These are phyloP conservation scores for Planoprotostelium fungivorum DNA, from an alignment of 78 protist genomes.

Conservation along the genomic window DNA sequence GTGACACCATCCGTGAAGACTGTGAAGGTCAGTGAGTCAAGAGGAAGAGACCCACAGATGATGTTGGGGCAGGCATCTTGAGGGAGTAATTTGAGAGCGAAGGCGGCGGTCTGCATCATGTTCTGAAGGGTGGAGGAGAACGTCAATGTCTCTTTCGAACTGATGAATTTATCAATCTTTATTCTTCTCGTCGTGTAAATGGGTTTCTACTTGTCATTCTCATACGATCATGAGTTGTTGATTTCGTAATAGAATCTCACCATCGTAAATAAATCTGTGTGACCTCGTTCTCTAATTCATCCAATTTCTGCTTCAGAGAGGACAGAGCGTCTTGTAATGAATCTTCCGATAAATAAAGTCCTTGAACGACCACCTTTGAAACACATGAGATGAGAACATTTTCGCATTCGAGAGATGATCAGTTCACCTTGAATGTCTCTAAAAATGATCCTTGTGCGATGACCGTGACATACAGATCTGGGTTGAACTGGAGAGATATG, in stretches of 20 bases:
- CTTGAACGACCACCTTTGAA: conserved; percentile 46
- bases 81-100: background rate
- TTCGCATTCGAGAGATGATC: too few relatives aligned
- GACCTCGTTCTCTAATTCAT: conserved; percentile 32
- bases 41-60: background rate
- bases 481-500: conserved; percentile 16
- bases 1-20: conserved; percentile 47
- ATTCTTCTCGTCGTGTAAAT: background rate
- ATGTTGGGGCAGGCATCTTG: background rate
- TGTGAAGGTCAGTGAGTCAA: background rate
- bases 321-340: conserved; percentile 13
- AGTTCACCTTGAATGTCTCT: conserved; percentile 31
- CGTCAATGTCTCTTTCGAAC: conserved; percentile 18
- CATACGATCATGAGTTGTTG: too few relatives aligned
- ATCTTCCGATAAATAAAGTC: conserved; percentile 23
- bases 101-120: background rate
- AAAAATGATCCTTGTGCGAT: conserved; percentile 43
- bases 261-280: conserved; percentile 6
- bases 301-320: conserved; percentile 19
- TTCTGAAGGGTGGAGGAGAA: conserved; percentile 30
- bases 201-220: too few relatives aligned
- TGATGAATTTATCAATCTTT: background rate
- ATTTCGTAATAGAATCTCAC: background rate
- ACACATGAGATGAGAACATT: too few relatives aligned
- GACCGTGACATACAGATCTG: conserved; percentile 33